Percentiles rank a stretch among this genome's conserved stretches.
These are phyloP conservation scores for Aquilaria sinensis DNA, from an alignment of 345 rosid genomes.

Conservation along the genomic window DNA sequence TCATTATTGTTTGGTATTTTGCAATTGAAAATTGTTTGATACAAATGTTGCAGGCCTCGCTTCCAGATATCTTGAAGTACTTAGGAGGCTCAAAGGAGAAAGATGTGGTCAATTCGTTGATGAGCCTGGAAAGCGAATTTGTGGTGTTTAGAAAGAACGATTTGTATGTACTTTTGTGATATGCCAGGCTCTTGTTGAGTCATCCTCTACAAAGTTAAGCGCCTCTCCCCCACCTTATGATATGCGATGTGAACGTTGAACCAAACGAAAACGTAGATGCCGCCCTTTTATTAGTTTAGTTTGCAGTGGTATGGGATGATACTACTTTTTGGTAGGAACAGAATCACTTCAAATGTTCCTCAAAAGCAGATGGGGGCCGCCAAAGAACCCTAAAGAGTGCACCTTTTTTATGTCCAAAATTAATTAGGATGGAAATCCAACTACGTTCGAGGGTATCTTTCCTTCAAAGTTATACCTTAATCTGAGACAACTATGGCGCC, in stretches of 20 bases:
- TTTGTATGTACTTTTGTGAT: constrained; percentile 27
- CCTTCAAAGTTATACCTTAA: no score
- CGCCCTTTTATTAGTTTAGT: no score
- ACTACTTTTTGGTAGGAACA: no score
- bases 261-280: neutral
- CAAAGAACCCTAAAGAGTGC: no score
- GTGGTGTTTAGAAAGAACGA: constrained; percentile 29
- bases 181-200: neutral
- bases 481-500: no score
- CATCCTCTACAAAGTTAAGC: neutral
- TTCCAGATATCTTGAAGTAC: constrained; percentile 28
- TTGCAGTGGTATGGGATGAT: no score
- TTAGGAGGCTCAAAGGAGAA: constrained; percentile 26
- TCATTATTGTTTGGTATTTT: neutral
- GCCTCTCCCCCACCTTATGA: neutral
- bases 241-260: neutral
- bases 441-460: no score
- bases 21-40: constrained; percentile 1
- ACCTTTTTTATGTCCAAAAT: no score
- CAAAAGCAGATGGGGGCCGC: no score
- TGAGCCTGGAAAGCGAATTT: constrained; percentile 30
- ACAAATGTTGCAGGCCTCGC: constrained; percentile 23
- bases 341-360: no score
- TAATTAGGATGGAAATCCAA: no score
- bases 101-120: constrained; percentile 19